Evolutionary conservation across 805 yeast genomes (phyloP), one percentile per base, ranked within the genome.

Genomic region (Metschnikowia shivogae): DNA sequence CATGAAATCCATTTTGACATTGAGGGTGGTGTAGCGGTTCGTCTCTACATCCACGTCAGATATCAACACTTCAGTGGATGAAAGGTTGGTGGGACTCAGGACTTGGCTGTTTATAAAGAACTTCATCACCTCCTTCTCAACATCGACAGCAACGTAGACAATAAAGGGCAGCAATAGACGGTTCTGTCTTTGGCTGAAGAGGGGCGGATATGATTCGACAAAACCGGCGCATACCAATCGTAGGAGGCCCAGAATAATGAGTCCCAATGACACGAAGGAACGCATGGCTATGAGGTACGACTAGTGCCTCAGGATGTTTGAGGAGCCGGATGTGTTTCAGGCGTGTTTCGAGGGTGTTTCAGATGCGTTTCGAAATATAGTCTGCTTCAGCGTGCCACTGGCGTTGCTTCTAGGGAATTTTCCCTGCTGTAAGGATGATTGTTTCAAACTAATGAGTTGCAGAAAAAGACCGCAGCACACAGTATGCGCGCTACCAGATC

Each of bases 11-110:
- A 76, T 59, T 31, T 65, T 63, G 10, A 74, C 73, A 43, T 74
- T 78, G 35, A 78, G 56, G 1, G 80, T 74, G 8, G 82, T 75
- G 54, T 59, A 77, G 49, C 61, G 67, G 56, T 77, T 76, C 1
- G 81, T 71, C 3, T 69, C 59, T 1, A 50, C 9, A 52, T 78
- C 69, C 28, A 76, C 74, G 48, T 77, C 82, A 11, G 62, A 51
- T 8, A 77, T 68, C 4, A 62, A 43, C 12, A 56, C 55, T 7
- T 43, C 39, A 1, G 44, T 43, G 8, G 47, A 17, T 11, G 42
- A 22, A 9, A 19, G 17, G 30, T 48, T 45, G 12, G 36, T 22
- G 10, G 17, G 35, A 39, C 50, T 41, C 20, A 3, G 37, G 11
- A 68, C 67, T 52, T 60, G 53, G 29, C 72, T 47, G 52, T 68